A percentile compares a stretch with the other conserved stretches of the same genome.
Conservation (phyloP, 495 filamentous ascomycete species). For the Hypoxylon trugodes region DNA sequence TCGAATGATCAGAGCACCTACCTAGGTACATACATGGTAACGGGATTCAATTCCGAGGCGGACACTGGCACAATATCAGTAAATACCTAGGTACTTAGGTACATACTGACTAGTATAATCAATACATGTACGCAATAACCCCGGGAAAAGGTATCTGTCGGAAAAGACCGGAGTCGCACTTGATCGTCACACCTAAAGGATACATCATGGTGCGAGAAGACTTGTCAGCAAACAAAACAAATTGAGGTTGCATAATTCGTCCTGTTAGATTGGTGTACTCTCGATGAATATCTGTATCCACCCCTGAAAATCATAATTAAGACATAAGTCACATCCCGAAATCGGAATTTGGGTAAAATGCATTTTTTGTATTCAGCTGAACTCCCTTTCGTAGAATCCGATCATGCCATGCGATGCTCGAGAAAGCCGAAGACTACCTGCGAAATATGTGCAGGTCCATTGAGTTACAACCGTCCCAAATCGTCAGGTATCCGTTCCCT, state of each 20-base stretch:
- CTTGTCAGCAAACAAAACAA: background rate
- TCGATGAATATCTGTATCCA: background rate
- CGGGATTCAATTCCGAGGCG: too few relatives aligned
- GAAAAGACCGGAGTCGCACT: background rate
- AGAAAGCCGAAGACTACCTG: slow-evolving; percentile 42
- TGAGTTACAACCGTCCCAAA: slow-evolving; percentile 44
- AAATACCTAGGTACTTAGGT: too few relatives aligned
- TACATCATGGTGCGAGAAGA: background rate
- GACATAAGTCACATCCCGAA: background rate
- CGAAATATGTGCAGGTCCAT: slow-evolving; percentile 33
- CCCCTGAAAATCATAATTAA: slow-evolving; percentile 25
- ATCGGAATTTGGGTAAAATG: slow-evolving; percentile 26
- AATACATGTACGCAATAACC: too few relatives aligned
- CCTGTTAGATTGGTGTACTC: background rate
- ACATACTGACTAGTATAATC: too few relatives aligned
- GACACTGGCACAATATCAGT: too few relatives aligned
- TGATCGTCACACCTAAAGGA: background rate
- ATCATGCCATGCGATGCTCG: slow-evolving; percentile 45
- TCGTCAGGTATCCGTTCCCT: slow-evolving; percentile 41
- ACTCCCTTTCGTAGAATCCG: slow-evolving; percentile 45
- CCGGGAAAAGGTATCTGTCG: too few relatives aligned
- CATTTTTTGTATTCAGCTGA: slow-evolving; percentile 45
- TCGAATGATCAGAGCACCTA: too few relatives aligned
- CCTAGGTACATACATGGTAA: too few relatives aligned
- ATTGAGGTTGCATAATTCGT: background rate